Percentiles rank a stretch among this genome's conserved stretches.
Conservation (phyloP, 768 basidiomycete genomes). For the Pisolithus microcarpus region DNA sequence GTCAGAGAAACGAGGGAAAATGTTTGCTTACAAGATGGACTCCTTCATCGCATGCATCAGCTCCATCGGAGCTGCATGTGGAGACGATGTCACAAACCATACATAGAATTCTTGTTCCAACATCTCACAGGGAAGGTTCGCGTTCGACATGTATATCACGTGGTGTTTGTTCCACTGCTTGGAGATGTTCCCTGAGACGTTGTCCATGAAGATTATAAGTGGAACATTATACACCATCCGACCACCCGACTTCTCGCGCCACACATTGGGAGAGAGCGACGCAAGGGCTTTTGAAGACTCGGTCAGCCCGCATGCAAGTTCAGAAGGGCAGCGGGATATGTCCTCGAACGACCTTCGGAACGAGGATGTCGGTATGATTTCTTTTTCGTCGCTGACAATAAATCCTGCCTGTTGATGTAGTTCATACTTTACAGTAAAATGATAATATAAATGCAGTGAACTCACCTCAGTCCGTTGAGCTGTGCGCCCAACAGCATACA, state of each 20-base stretch:
- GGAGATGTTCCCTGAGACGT: conserved; percentile 29
- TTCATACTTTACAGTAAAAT: too few species aligned
- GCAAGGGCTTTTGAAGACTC: neutral
- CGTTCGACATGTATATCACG: conserved; percentile 28
- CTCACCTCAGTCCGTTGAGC: too few species aligned
- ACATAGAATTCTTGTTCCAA: conserved; percentile 28
- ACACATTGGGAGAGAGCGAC: conserved; percentile 17
- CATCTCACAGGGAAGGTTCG: conserved; percentile 18
- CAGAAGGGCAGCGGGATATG: too few species aligned
- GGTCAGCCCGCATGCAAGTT: neutral
- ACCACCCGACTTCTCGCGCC: conserved; percentile 11
- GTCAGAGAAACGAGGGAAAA: neutral
- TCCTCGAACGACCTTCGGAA: neutral
- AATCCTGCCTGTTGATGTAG: too few species aligned
- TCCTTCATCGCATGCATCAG: conserved; percentile 25
- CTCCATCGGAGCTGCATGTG: conserved; percentile 29
- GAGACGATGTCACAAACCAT: conserved; percentile 25
- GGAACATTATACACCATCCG: conserved; percentile 16
- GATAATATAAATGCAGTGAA: too few species aligned
- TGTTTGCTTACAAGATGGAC: conserved; percentile 16
- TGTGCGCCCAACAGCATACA: too few species aligned
- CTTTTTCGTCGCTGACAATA: too few species aligned
- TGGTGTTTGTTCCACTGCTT: conserved; percentile 36
- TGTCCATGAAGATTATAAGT: conserved; percentile 29
- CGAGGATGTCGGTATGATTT: too few species aligned